Evolutionary conservation across 768 basidiomycete species (phyloP), one percentile per base, ranked within the genome.

Genomic region (Boletus sp.): DNA sequence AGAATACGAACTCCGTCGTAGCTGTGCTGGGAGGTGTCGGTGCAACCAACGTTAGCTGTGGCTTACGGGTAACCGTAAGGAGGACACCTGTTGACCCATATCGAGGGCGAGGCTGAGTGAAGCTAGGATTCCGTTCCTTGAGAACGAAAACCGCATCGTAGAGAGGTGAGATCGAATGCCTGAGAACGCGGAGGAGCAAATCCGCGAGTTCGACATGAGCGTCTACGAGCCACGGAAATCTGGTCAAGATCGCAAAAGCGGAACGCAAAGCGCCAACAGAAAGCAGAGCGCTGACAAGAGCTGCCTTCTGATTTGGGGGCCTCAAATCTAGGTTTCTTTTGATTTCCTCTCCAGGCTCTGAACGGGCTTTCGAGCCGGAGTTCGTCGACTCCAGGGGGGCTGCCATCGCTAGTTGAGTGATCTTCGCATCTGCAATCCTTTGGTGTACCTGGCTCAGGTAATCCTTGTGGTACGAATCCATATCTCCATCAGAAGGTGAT

Each of bases 151-250:
- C 57, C 4, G 72, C 53, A 30, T 80, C 75, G 64, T 93, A 95
- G 5, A 96, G 71, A 2, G 83, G 79, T 2, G 81, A 72, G 13
- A 97, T 74, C 0, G 91, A 88, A 55, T 81, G 73, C 59, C 83
- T 82, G 58, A 94, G 70, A 21, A 89, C 72, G 32, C 92, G 88
- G 30, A 97, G 75, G 59, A 97, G 77, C 42, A 98, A 75, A 68
- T 98, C 95, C 8, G 93, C 89, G 47, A 98, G 77, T 60, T 93
- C 88, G 0, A 87, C 83, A 53, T 88, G 82, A 33, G 85, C 83
- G 58, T 92, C 86, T 19, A 88, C 83, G 43, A 97, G 71, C 88
- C 92, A 93, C 5, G 89, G 90, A 68, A 84, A 93, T 64, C 85
- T 85, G 44, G 87, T 81, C 65, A 98, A 72, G 56, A 98, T 82